phyloP scores from a whole-genome alignment of 805 yeast genomes.

The Kuraishia piskuri region DNA sequence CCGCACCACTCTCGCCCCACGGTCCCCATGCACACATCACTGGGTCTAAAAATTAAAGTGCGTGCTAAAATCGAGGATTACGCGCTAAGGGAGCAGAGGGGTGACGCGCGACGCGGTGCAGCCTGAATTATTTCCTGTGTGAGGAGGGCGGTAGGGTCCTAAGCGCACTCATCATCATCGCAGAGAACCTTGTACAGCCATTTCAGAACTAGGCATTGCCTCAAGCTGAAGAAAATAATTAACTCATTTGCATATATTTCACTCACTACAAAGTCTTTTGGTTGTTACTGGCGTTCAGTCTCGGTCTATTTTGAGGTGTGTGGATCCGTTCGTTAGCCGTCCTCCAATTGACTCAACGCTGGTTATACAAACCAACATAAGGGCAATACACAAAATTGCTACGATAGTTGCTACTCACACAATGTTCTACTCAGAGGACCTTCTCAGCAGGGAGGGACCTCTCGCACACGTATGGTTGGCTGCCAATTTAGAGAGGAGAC shows the following conservation, averaged over 20 bases:
- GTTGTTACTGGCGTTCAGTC: not conserved
- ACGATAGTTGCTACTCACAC: not conserved
- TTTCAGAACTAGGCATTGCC: too few relatives aligned
- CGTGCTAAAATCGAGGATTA: not conserved
- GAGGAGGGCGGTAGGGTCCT: not conserved
- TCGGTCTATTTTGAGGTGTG: not conserved
- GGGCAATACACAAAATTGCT: not conserved
- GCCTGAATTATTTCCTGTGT: not conserved
- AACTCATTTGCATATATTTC: too few relatives aligned
- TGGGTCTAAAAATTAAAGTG: not conserved
- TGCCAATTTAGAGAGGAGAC: slow-evolving; percentile 74
- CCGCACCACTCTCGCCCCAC: not conserved
- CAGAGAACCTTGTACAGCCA: too few relatives aligned
- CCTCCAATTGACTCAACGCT: not conserved
- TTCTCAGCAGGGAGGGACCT: slow-evolving; percentile 68
- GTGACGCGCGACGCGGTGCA: not conserved
- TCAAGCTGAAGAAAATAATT: too few relatives aligned
- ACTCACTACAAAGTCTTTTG: too few relatives aligned
- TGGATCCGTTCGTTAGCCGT: not conserved
- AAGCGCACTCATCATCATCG: too few relatives aligned
- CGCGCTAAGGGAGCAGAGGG: not conserved
- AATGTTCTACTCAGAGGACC: slow-evolving; percentile 1
- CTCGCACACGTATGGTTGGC: slow-evolving; percentile 90
- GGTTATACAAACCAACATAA: too few relatives aligned
- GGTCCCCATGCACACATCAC: not conserved